These are phyloP conservation scores for Brettanomyces naardenensis DNA, from an alignment of 805 yeast genomes.

Conservation along the genomic window DNA sequence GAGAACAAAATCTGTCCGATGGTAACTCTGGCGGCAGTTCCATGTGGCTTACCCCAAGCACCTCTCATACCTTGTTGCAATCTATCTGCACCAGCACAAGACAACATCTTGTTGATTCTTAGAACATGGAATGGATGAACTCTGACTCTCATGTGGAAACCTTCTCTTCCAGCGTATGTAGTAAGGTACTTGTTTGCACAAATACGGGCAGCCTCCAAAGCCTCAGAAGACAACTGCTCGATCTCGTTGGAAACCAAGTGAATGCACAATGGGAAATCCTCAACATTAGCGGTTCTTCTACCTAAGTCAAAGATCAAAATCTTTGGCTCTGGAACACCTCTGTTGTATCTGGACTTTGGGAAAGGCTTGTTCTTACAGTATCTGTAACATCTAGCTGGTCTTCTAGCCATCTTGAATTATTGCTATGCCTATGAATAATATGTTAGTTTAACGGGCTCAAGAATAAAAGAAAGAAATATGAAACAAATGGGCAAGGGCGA, in stretches of 20 bases:
- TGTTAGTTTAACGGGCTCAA: conserved; percentile 1
- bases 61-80: conserved; percentile 99
- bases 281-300: conserved; percentile 99
- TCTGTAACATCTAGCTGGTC: conserved; percentile 99
- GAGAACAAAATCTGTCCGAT: conserved; percentile 98
- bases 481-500: no score
- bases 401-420: conserved; percentile 88
- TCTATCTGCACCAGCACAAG: conserved; percentile 99
- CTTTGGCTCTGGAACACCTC: conserved; percentile 99
- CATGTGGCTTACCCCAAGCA: conserved; percentile 99
- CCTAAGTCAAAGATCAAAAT: conserved; percentile 99
- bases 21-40: conserved; percentile 98
- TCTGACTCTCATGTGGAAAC: conserved; percentile 99
- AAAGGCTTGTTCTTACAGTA: conserved; percentile 99
- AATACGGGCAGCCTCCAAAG: conserved; percentile 99
- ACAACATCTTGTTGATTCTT: conserved; percentile 99
- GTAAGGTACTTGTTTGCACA: conserved; percentile 99
- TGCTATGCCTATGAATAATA: background rate
- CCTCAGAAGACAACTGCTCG: conserved; percentile 99
- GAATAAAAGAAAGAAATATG: no score
- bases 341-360: conserved; percentile 99
- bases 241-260: conserved; percentile 99
- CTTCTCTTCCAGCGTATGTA: conserved; percentile 95
- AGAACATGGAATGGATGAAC: conserved; percentile 99
- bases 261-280: conserved; percentile 99